Base-by-base conservation (phyloP, 2,329 filamentous ascomycete species). In the Purpureocillium takamizusanense region DNA sequence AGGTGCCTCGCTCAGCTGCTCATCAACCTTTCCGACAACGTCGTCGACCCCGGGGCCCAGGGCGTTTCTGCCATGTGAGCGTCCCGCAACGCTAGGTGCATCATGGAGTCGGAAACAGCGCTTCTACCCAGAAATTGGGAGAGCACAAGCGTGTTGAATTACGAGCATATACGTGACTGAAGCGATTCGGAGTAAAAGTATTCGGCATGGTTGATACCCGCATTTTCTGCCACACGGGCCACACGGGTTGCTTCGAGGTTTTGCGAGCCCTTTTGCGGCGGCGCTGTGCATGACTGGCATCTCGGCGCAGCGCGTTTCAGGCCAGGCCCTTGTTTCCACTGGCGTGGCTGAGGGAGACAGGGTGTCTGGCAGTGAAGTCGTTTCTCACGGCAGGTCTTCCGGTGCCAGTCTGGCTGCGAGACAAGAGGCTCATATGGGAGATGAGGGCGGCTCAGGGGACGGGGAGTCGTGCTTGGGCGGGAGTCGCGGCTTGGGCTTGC, bases 1-100 rank as follows among this genome's bases (percentile, higher is more conserved):
- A 83, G 92, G 42, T 98, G 92, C 61, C 81, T 98, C 27, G 86
- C 89, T n/a, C 92, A 97, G 63, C 79, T 98, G 8, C 74, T 97
- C 43, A 94, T 97, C 66, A 97, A 97, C 57, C 77, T 98, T 39
- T 94, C 87, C 9, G 92, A 97, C 62, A 90, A 86, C 49, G 83
- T 89, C 42, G 81, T 71, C 38, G 74, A 77, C 35, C 55, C 57
- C 35, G 54, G 51, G 42, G 55, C 56, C 27, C 50, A 54, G n/a
- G 55, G 53, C 27, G 53, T 61, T 14, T 53, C 54, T 38, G 52
- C 45, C 51, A 60, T 63, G 53, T 63, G 46, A 56, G 25, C 18
- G 13, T 4, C 28, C 13, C 7, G 28, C 11, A 14, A 30, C 12
- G 28, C 11, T 13, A 6, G 11, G 5, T 30, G 7, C 28, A 30